Conservation (phyloP, 768 basidiomycete genomes). For the Tubosaeta sp. region DNA sequence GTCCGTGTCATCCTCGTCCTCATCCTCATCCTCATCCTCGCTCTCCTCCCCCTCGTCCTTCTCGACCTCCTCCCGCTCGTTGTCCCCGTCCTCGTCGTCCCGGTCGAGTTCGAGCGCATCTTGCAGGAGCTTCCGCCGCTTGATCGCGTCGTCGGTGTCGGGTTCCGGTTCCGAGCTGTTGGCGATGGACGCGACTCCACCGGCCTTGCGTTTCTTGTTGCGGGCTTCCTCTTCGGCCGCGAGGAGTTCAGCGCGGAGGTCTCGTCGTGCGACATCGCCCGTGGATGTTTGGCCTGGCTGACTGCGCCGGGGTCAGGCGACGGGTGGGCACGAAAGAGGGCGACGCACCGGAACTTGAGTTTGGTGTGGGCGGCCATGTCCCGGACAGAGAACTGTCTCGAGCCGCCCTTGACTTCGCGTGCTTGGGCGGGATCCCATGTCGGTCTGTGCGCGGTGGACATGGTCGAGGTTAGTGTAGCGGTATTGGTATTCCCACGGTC, state of each 20-base stretch:
- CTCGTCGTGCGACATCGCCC: conserved; percentile 70
- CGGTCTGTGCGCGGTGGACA: conserved; percentile 91
- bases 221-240: conserved; percentile 82
- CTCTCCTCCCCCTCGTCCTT: conserved; percentile 39
- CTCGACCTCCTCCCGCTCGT: conserved; percentile 37
- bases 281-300: conserved; percentile 88
- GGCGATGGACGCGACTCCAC: conserved; percentile 42
- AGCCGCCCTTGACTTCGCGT: conserved; percentile 86
- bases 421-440: conserved; percentile 99
- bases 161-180: conserved; percentile 22
- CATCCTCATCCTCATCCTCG: conserved; percentile 51
- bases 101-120: conserved; percentile 85
- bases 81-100: conserved; percentile 81
- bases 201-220: conserved; percentile 90
- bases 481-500: conserved; percentile 16
- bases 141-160: conserved; percentile 57
- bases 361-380: conserved; percentile 96
- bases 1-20: conserved; percentile 69
- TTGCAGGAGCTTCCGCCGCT: conserved; percentile 83
- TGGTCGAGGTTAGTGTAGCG: conserved; percentile 25
- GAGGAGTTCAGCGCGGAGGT: conserved; percentile 79
- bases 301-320: conserved; percentile 30
- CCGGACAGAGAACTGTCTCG: conserved; percentile 87
- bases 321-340: background rate
- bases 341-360: conserved; percentile 86